Percentiles rank a stretch among this genome's conserved stretches.
Evolutionary conservation across 108 stramenopile genomes (phyloP).

Genomic region (Nitzschia sp.): DNA sequence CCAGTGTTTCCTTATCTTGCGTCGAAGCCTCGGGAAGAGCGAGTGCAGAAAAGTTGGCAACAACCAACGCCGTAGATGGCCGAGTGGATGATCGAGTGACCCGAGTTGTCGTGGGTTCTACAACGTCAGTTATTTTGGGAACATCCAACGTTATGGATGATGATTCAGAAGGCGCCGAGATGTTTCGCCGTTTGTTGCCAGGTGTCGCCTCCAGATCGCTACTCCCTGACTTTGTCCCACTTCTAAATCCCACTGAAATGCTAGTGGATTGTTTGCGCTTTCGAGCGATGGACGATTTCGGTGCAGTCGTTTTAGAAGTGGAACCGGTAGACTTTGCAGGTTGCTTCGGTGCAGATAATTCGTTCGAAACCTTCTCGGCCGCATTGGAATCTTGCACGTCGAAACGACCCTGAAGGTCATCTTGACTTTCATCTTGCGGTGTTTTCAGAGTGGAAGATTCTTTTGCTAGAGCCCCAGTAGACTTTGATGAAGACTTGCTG

Average conservation of each 20-base stretch:
- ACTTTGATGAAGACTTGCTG: background rate
- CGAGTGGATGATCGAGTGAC: background rate
- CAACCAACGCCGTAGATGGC: background rate
- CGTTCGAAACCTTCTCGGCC: too few relatives aligned
- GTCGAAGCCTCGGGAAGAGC: background rate
- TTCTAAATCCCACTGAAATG: background rate
- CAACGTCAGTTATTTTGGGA: too few relatives aligned
- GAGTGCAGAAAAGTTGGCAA: background rate
- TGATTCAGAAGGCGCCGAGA: background rate
- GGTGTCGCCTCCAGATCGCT: background rate
- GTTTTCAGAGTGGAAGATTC: too few relatives aligned
- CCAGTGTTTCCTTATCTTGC: slow-evolving; percentile 14
- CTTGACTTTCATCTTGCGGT: too few relatives aligned
- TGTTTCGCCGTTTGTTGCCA: background rate
- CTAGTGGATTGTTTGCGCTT: slow-evolving; percentile 15
- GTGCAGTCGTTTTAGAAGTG: background rate
- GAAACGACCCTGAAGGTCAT: too few relatives aligned
- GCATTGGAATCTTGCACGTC: too few relatives aligned
- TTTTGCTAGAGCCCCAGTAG: background rate
- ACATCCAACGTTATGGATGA: too few relatives aligned
- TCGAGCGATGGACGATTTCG: background rate
- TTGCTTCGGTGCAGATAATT: too few relatives aligned
- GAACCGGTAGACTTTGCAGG: too few relatives aligned
- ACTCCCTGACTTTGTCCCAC: background rate
- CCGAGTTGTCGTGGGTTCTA: background rate